These are phyloP conservation scores for Mortierella sp. DNA, from an alignment of 371 early-diverging fungal genomes.

Conservation along the genomic window DNA sequence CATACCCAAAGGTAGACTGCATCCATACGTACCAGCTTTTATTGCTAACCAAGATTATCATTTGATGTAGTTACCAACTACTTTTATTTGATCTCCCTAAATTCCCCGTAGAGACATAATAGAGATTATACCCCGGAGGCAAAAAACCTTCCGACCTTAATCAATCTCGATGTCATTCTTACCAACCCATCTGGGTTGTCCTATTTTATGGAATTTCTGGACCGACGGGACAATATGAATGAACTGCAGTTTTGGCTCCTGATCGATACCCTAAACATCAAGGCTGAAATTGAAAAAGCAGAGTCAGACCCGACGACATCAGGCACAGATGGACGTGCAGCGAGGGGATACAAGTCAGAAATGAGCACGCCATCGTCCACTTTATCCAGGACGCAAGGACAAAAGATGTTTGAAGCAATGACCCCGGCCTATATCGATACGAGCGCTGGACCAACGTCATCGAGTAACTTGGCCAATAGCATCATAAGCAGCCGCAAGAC, in stretches of 20 bases:
- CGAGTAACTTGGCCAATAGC: constrained; percentile 7
- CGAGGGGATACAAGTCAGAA: neutral
- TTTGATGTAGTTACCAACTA: neutral
- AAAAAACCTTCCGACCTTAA: constrained; percentile 23
- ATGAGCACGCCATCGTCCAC: constrained; percentile 27
- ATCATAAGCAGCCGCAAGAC: constrained; percentile 25
- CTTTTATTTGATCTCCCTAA: neutral
- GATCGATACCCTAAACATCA: constrained; percentile 75
- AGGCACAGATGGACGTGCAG: constrained; percentile 2
- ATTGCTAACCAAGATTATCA: neutral
- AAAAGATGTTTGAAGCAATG: constrained; percentile 11
- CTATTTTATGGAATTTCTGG: constrained; percentile 89
- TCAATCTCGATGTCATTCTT: constrained; percentile 43
- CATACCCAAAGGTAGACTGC: constrained; percentile 58
- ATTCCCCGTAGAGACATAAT: constrained; percentile 19
- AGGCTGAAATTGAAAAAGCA: constrained; percentile 1
- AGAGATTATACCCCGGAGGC: constrained; percentile 30
- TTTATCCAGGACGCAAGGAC: constrained; percentile 14
- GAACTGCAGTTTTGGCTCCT: constrained; percentile 84
- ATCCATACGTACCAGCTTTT: too few relatives aligned
- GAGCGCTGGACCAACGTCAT: neutral
- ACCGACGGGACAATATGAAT: constrained; percentile 73
- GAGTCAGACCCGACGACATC: constrained; percentile 13
- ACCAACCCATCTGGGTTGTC: constrained; percentile 76
- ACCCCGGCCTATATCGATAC: constrained; percentile 33